Base-by-base conservation (phyloP, 2,329 filamentous ascomycete species). In the Cladosporium sp. region DNA sequence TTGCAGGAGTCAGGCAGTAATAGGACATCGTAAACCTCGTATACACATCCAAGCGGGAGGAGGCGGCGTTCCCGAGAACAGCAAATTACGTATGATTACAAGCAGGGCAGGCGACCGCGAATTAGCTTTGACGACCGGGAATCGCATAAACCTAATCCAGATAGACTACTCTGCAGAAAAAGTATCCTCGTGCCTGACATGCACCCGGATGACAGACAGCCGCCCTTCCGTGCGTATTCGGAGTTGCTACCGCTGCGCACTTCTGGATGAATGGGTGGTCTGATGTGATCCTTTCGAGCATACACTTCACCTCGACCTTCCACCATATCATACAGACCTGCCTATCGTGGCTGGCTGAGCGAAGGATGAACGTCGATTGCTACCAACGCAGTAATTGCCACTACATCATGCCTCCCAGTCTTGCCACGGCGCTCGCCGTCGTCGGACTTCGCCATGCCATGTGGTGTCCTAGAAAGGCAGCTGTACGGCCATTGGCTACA, bases 371-470 rank as follows among this genome's bases (percentile, higher is more conserved):
- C 40, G 40, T 46, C 21, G 7, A 46, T 46, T 46, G 40, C 40
- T 46, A 10, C 37, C 18, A n/a, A n/a, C 11, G 12, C 40, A 21
- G 14, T 6, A 23, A 8, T 46, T 8, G 40, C 40, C 40, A 16
- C 26, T 2, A 26, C 23, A 52, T 52, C 49, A 52, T 28, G 49
- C 23, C 49, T 52, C 16, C 26, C 29, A 33, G 6, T 18, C 16
- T 35, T 26, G 55, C 31, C n/a, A n/a, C 29, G 11, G 23, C n/a
- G 33, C 14, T 31, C 59, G 40, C n/a, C 40, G 21, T 46, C 40
- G n/a, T 52, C 59, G 59, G 59, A 62, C 59, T 35, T 62, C 59
- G 59, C 59, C 59, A 62, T 14, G 18, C 44, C 40, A 46, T 46
- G 40, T 46, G 40, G n/a, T 46, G 59, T 52, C 59, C 59, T n/a